Percentiles rank a stretch among this genome's conserved stretches.
These are phyloP conservation scores for Aspergillus melleus DNA, from an alignment of 2,329 filamentous ascomycete species.

Conservation along the genomic window DNA sequence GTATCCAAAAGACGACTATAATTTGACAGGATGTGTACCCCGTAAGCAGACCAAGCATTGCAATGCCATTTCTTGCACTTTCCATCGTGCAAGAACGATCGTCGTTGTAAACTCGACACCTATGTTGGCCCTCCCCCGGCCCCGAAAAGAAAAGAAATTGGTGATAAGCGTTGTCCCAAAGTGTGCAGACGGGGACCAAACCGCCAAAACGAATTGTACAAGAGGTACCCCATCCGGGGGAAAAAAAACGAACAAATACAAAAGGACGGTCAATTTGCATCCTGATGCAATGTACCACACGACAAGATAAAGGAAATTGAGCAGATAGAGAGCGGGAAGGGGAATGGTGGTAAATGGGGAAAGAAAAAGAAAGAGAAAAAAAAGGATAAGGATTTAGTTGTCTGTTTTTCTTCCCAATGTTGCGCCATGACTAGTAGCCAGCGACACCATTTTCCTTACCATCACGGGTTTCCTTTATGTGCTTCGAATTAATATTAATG, in stretches of 20 bases:
- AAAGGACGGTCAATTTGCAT: background rate
- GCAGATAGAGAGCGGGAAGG: background rate
- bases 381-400: background rate
- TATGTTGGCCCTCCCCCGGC: background rate
- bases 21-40: background rate
- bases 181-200: background rate
- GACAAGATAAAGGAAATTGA: background rate
- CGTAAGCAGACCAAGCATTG: slow-evolving; percentile 14
- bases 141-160: background rate
- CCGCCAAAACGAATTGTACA: slow-evolving; percentile 1
- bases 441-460: background rate
- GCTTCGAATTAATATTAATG: background rate
- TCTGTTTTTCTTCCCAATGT: background rate
- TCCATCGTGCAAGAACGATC: slow-evolving; percentile 1
- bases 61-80: slow-evolving; percentile 11
- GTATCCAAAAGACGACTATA: background rate
- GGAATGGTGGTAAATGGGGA: background rate
- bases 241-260: background rate
- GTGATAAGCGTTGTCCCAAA: background rate
- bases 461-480: background rate
- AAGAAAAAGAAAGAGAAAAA: background rate
- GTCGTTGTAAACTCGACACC: background rate
- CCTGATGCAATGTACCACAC: background rate
- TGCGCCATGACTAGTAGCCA: background rate
- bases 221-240: background rate